Percentiles rank a stretch among this genome's conserved stretches.
Conservation (phyloP, 2,329 filamentous ascomycete genomes). For the Stachybotrys elegans region DNA sequence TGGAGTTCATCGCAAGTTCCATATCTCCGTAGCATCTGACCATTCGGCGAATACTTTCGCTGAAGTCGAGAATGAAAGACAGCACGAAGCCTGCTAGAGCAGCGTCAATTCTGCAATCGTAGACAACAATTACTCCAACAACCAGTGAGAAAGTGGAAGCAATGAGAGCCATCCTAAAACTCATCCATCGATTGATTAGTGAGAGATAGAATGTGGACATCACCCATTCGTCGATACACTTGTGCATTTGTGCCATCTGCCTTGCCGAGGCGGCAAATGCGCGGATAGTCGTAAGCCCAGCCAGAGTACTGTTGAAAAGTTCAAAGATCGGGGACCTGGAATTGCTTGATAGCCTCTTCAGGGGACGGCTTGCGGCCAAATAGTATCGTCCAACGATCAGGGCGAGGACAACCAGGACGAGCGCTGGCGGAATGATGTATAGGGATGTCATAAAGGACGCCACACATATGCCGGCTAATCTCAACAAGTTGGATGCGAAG, state of each 20-base stretch:
- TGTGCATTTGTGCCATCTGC: slow-evolving; percentile 67
- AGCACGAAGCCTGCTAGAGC: slow-evolving; percentile 71
- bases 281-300: slow-evolving; percentile 71
- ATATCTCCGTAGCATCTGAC: slow-evolving; percentile 64
- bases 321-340: slow-evolving; percentile 77
- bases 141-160: slow-evolving; percentile 64
- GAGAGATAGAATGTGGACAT: slow-evolving; percentile 63
- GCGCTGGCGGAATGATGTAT: slow-evolving; percentile 57
- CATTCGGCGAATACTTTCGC: slow-evolving; percentile 57
- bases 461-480: slow-evolving; percentile 59
- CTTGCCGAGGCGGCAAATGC: slow-evolving; percentile 64
- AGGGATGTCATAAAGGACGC: slow-evolving; percentile 65
- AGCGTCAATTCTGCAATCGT: slow-evolving; percentile 57
- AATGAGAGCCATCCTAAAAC: slow-evolving; percentile 64
- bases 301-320: slow-evolving; percentile 67
- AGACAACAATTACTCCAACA: slow-evolving; percentile 60
- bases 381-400: slow-evolving; percentile 57
- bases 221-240: slow-evolving; percentile 62
- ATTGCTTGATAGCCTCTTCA: slow-evolving; percentile 72
- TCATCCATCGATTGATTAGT: slow-evolving; percentile 74
- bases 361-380: slow-evolving; percentile 65
- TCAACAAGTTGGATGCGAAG: slow-evolving; percentile 54
- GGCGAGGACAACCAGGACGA: slow-evolving; percentile 52
- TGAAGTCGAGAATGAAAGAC: slow-evolving; percentile 68
- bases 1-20: slow-evolving; percentile 75